Evolutionary conservation across 345 rosid genomes (phyloP).

Genomic region (Eucalyptus melliodora): DNA sequence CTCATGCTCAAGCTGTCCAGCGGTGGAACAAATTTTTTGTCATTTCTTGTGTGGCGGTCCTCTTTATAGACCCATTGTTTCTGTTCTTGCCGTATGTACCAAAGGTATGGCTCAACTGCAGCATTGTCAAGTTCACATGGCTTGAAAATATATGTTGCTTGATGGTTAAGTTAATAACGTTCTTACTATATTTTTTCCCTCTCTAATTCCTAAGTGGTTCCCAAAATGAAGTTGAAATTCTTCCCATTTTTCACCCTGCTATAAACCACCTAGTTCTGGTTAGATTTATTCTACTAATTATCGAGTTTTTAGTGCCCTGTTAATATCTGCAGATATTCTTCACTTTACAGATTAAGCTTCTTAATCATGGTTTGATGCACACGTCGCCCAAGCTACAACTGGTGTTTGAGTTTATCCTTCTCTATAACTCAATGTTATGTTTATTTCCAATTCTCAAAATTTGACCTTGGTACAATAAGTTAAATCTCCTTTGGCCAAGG

Average conservation of each 20-base stretch:
- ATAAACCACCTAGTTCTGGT: neutral
- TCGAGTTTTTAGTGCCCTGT: neutral
- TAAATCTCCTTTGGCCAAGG: neutral
- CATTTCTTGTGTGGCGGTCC: conserved; percentile 59
- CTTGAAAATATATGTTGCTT: neutral
- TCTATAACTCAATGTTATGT: neutral
- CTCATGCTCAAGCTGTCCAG: conserved; percentile 57
- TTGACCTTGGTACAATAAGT: neutral
- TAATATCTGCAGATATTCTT: neutral
- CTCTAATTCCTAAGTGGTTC: neutral
- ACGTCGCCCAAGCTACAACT: too few species aligned
- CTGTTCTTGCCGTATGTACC: conserved; percentile 50
- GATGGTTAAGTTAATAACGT: neutral
- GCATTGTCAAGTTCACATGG: neutral
- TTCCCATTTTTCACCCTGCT: neutral
- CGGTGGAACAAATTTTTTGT: conserved; percentile 61
- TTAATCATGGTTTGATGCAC: neutral
- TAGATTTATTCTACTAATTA: neutral
- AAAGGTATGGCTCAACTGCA: conserved; percentile 19
- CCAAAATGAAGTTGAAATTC: neutral
- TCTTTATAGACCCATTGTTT: conserved; percentile 76
- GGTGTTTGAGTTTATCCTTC: neutral
- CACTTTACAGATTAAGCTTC: neutral
- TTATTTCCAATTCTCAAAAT: neutral
- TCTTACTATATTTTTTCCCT: neutral